Conservation (phyloP, 2,329 filamentous ascomycete genomes). For the Colletotrichum eleusines region DNA sequence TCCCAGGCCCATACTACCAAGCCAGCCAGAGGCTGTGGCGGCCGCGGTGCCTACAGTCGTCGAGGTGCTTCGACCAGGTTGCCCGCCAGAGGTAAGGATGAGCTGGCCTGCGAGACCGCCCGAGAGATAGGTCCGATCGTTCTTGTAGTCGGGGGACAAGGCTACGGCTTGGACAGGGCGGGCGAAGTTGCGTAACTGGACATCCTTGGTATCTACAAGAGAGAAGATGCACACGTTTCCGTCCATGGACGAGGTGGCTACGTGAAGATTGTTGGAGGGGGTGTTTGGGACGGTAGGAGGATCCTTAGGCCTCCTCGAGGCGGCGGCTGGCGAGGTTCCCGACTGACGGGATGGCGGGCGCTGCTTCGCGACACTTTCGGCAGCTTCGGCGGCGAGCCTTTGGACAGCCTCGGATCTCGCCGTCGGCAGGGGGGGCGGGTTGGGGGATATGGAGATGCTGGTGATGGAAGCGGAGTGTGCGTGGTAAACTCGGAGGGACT, state of each 20-base stretch:
- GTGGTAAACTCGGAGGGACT: conserved; percentile 86
- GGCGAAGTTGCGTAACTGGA: conserved; percentile 91
- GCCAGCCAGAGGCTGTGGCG: conserved; percentile 88
- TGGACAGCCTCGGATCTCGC: conserved; percentile 56
- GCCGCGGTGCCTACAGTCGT: conserved; percentile 88
- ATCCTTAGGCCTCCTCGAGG: conserved; percentile 65
- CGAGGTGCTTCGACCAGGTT: conserved; percentile 84
- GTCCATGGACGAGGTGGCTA: conserved; percentile 94
- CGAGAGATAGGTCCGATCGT: conserved; percentile 88
- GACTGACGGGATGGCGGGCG: conserved; percentile 49
- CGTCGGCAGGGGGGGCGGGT: conserved; percentile 68
- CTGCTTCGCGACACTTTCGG: conserved; percentile 47
- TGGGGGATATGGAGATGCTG: conserved; percentile 89
- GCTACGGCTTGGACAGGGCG: conserved; percentile 92
- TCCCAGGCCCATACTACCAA: conserved; percentile 87
- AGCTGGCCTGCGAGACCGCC: conserved; percentile 90
- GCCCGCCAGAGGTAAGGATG: conserved; percentile 86
- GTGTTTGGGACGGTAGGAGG: conserved; percentile 73
- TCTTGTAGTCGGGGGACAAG: conserved; percentile 94
- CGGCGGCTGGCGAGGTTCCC: conserved; percentile 60
- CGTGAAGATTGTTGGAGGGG: conserved; percentile 91
- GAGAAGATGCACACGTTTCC: conserved; percentile 95
- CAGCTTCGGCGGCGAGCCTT: conserved; percentile 52
- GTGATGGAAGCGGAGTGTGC: conserved; percentile 94
- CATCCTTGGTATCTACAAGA: conserved; percentile 87